Conservation (phyloP, 306 rosid genomes). For the Fragaria vesca region DNA sequence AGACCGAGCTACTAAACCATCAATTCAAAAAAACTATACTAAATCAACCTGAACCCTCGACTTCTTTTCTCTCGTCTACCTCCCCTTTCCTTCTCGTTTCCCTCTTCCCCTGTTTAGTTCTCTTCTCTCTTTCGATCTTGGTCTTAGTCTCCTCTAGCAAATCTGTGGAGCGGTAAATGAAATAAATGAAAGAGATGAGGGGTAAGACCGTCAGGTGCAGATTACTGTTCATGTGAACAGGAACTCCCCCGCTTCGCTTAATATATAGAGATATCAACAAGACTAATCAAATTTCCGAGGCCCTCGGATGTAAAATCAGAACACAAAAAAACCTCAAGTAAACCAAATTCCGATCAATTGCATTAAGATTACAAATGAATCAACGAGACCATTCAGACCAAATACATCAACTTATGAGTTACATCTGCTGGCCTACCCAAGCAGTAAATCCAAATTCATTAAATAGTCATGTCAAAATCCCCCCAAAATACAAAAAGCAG, state of each 20-base stretch:
- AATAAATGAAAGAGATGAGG: too few species aligned
- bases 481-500: conserved; percentile 50
- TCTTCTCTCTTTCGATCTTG: too few species aligned
- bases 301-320: neutral
- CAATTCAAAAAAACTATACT: neutral
- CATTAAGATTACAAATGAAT: neutral
- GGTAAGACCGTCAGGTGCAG: too few species aligned
- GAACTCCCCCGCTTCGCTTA: too few species aligned
- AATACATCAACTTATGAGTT: neutral
- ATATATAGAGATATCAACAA: too few species aligned
- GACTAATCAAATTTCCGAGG: neutral
- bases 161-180: too few species aligned
- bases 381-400: neutral
- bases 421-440: neutral
- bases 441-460: neutral
- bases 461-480: neutral
- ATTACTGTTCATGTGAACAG: too few species aligned
- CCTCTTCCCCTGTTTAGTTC: too few species aligned
- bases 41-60: neutral
- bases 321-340: neutral
- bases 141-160: too few species aligned
- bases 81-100: too few species aligned
- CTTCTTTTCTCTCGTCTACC: too few species aligned
- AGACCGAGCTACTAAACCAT: neutral
- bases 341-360: neutral